A percentile compares a stretch with the other conserved stretches of the same genome.
Conservation (phyloP, 345 rosid genomes). For the Corchorus capsularis region DNA sequence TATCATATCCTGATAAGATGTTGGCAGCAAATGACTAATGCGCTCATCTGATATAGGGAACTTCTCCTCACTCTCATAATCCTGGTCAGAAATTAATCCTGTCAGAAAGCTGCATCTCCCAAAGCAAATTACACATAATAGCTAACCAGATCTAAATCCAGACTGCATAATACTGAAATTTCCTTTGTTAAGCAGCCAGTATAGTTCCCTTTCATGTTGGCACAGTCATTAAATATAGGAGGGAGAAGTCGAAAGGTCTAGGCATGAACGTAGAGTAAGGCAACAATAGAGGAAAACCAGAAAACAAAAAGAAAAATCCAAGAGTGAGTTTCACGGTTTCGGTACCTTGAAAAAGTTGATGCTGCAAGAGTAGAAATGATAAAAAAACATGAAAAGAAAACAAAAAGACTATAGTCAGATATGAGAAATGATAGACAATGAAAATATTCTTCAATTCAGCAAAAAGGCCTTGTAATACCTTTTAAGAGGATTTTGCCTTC, state of each 20-base stretch:
- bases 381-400: slow-evolving; percentile 22
- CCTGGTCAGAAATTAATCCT: slow-evolving; percentile 47
- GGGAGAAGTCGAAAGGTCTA: background rate
- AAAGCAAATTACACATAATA: background rate
- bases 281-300: background rate
- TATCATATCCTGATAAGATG: slow-evolving; percentile 84
- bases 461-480: slow-evolving; percentile 47
- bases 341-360: slow-evolving; percentile 92
- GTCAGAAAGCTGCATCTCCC: background rate
- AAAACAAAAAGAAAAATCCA: background rate
- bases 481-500: slow-evolving; percentile 83
- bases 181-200: background rate
- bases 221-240: background rate
- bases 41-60: slow-evolving; percentile 70
- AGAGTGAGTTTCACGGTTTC: background rate
- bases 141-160: background rate
- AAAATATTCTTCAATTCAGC: slow-evolving; percentile 15
- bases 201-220: slow-evolving; percentile 2
- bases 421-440: background rate
- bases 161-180: slow-evolving; percentile 4
- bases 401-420: slow-evolving; percentile 11
- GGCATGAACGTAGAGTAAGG: background rate
- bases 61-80: slow-evolving; percentile 76
- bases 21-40: slow-evolving; percentile 86
- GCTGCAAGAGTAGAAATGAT: slow-evolving; percentile 46